Evolutionary conservation across 129 eudicot species (phyloP), one percentile per base, ranked within the genome.

Genomic region (Scalesia atractyloides): DNA sequence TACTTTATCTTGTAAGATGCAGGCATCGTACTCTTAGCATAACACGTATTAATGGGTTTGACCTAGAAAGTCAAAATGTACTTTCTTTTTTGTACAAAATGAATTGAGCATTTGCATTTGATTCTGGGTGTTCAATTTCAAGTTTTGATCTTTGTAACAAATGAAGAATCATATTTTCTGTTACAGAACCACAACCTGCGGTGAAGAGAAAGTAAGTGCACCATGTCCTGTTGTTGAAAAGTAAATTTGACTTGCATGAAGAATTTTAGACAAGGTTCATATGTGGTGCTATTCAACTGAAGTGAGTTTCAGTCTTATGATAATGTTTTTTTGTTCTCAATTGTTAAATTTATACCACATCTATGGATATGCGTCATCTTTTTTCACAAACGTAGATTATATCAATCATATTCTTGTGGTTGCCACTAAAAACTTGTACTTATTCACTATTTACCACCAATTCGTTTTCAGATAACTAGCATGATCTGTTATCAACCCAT

Each of bases 171-270:
- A 18, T 59, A 20, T 80, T 73, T 64, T 15, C 43, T 57, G 70
- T 79, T 77, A 70, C 90, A 89, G 96, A 77, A 64, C 82, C 89
- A 82, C 88, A 82, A 63, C 72, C 77, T 14, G 34, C 74, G 12
- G 90, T 78, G 56, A 89, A 82, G 82, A 75, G 60, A 86, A 69
- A 70, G 73, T 10, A 63, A 75, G 64, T 13, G 69, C 82, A 41
- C 64, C 60, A 50, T 57, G 59, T 37, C 58, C 76, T 49, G 24
- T 37, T 48, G 78, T 64, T 58, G 80, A 53, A 71, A 78, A 71
- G 64, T 47, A 43, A 47, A 70, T 12, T 64, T 44, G 61, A 71
- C 73, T 52, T 50, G 30, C 60, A 7, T 58, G 74, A 76, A 76
- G 80, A 33, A 76, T 76, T 26, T 57, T 44, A 63, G 34, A 30